These are phyloP conservation scores for Schoenoplectus tabernaemontani DNA, from an alignment of 202 grass and related monocot genomes.

Conservation along the genomic window DNA sequence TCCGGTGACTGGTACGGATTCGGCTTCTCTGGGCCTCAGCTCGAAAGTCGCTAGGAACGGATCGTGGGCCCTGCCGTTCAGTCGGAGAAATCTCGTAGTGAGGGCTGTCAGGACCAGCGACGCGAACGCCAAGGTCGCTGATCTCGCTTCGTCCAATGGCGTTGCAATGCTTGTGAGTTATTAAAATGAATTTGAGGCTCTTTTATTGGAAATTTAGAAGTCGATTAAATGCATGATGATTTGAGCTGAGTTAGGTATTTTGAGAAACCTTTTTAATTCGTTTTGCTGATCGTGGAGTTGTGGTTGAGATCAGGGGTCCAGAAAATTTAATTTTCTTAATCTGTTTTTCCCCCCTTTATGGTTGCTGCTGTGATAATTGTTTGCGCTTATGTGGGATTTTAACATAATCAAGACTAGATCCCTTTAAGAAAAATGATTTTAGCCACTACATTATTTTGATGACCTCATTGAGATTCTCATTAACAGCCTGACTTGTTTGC, in stretches of 20 bases:
- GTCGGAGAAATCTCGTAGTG: slow-evolving; percentile 30
- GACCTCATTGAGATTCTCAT: background rate
- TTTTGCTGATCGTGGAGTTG: background rate
- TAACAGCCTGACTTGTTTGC: too few species aligned
- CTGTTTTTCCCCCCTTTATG: background rate
- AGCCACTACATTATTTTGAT: background rate
- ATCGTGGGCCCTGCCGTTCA: slow-evolving; percentile 18
- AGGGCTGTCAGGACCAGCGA: slow-evolving; percentile 34
- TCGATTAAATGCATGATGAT: background rate
- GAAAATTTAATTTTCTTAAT: background rate
- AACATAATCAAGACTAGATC: background rate
- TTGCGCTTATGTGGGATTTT: background rate
- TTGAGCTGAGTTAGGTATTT: background rate
- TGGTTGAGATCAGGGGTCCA: background rate
- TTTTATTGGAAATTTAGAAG: background rate
- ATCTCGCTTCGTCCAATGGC: slow-evolving; percentile 63
- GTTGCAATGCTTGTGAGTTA: slow-evolving; percentile 34
- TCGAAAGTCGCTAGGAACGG: background rate
- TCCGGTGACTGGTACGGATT: slow-evolving; percentile 14
- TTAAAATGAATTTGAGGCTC: background rate
- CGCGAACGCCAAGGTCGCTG: slow-evolving; percentile 27
- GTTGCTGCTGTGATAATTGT: background rate
- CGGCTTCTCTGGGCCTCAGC: background rate
- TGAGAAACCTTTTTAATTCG: background rate
- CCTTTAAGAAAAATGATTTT: background rate